Percentiles rank a stretch among this genome's conserved stretches.
Conservation (phyloP, 2,329 filamentous ascomycete species). For the Fusarium protoensiforme region DNA sequence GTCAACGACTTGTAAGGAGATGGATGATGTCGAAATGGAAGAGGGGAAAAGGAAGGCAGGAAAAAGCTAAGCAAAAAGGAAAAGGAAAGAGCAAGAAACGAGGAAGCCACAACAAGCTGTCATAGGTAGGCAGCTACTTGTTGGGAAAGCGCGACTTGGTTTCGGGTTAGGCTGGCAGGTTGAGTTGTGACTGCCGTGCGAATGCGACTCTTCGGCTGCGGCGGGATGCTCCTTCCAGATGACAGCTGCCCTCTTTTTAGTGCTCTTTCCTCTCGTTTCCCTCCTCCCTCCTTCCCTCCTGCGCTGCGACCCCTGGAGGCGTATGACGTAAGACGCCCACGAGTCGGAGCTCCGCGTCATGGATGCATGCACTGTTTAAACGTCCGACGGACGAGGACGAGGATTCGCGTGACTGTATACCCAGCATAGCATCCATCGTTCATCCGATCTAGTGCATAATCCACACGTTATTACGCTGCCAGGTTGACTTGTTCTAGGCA, state of each 20-base stretch:
- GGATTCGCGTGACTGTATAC: background rate
- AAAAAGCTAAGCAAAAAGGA: background rate
- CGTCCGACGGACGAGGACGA: background rate
- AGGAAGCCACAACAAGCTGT: constrained; percentile 20
- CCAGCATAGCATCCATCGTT: background rate
- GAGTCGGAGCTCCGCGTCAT: constrained; percentile 3
- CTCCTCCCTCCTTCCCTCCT: background rate
- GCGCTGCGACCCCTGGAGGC: background rate
- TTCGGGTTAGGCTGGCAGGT: background rate
- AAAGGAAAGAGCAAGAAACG: constrained; percentile 2
- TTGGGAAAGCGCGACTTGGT: constrained; percentile 11
- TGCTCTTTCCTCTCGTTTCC: background rate
- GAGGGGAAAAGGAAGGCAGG: background rate
- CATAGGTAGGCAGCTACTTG: constrained; percentile 7
- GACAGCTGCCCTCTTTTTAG: constrained; percentile 13
- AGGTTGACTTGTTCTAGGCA: background rate
- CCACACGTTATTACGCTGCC: background rate
- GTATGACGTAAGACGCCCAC: constrained; percentile 3
- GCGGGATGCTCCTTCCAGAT: constrained; percentile 1
- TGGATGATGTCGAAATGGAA: background rate
- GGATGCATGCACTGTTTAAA: constrained; percentile 1
- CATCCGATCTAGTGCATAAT: background rate
- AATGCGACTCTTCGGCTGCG: background rate
- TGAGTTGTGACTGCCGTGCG: background rate
- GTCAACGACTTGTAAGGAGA: constrained; percentile 11